These are phyloP conservation scores for Lactarius evosmus DNA, from an alignment of 768 basidiomycete genomes.

Conservation along the genomic window DNA sequence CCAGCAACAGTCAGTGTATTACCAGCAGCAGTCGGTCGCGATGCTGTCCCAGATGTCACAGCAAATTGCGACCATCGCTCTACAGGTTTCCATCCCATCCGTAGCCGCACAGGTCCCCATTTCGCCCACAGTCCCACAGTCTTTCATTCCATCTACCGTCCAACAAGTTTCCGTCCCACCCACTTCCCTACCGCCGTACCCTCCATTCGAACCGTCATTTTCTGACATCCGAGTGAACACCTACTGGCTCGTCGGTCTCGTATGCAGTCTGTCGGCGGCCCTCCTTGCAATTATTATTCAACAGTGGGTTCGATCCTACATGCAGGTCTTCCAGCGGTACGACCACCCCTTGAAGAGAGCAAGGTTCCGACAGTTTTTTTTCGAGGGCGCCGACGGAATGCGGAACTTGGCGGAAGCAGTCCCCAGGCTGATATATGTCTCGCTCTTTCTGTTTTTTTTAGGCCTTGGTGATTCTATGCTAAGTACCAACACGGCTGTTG, in stretches of 20 bases:
- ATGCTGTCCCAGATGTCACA: slow-evolving; percentile 18
- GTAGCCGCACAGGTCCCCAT: no score
- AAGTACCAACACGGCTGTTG: slow-evolving; percentile 29
- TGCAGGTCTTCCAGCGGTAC: slow-evolving; percentile 33
- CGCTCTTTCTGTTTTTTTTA: slow-evolving; percentile 51
- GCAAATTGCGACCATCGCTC: background rate
- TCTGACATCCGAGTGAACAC: slow-evolving; percentile 41
- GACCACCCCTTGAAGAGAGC: slow-evolving; percentile 35
- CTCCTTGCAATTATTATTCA: slow-evolving; percentile 47
- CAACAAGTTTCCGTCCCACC: background rate
- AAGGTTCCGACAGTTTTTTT: slow-evolving; percentile 38
- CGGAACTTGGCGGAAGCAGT: slow-evolving; percentile 42
- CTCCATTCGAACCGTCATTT: slow-evolving; percentile 28
- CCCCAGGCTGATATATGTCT: slow-evolving; percentile 47
- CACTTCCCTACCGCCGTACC: background rate
- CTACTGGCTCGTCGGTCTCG: slow-evolving; percentile 39
- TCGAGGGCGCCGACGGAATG: slow-evolving; percentile 44
- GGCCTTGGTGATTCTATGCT: slow-evolving; percentile 45
- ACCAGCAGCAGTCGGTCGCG: slow-evolving; percentile 9
- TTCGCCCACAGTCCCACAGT: background rate
- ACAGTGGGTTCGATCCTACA: slow-evolving; percentile 47
- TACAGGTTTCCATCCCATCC: background rate
- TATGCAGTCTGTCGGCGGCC: slow-evolving; percentile 43
- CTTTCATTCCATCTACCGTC: background rate
- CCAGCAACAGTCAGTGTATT: slow-evolving; percentile 10